phyloP scores from a whole-genome alignment of 768 basidiomycete species.

The Hypsizygus marmoreus region DNA sequence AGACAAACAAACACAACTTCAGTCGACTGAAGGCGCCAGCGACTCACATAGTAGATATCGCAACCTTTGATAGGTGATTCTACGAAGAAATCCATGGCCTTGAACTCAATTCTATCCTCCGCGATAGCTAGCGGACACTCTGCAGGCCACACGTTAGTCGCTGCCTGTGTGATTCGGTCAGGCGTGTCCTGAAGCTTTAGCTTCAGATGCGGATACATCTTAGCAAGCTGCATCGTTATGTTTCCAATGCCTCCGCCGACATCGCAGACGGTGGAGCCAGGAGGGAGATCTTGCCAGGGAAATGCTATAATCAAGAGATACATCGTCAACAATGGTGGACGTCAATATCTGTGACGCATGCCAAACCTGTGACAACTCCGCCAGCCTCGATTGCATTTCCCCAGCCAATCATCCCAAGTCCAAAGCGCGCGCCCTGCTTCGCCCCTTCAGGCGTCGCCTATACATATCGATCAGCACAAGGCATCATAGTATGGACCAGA shows the following conservation, averaged over 20 bases:
- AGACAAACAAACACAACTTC: not conserved
- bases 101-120: constrained; percentile 37
- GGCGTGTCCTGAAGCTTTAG: constrained; percentile 41
- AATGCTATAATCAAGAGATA: constrained; percentile 23
- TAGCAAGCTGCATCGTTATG: constrained; percentile 31
- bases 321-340: not conserved
- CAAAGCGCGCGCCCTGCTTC: constrained; percentile 26
- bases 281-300: constrained; percentile 33
- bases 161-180: constrained; percentile 29
- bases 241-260: constrained; percentile 42
- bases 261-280: constrained; percentile 36
- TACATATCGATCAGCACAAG: not conserved
- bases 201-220: constrained; percentile 33
- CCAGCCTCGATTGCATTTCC: constrained; percentile 23
- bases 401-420: constrained; percentile 32
- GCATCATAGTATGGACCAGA: not conserved
- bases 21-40: not conserved
- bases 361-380: constrained; percentile 24
- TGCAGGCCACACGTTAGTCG: constrained; percentile 31
- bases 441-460: constrained; percentile 14
- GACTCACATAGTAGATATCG: constrained; percentile 43
- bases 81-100: constrained; percentile 39
- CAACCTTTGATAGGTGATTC: constrained; percentile 36
- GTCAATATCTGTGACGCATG: not conserved
- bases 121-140: constrained; percentile 35